These are phyloP conservation scores for Cnidoscolus chayamansa DNA, from an alignment of 441 rosid genomes.

Conservation along the genomic window DNA sequence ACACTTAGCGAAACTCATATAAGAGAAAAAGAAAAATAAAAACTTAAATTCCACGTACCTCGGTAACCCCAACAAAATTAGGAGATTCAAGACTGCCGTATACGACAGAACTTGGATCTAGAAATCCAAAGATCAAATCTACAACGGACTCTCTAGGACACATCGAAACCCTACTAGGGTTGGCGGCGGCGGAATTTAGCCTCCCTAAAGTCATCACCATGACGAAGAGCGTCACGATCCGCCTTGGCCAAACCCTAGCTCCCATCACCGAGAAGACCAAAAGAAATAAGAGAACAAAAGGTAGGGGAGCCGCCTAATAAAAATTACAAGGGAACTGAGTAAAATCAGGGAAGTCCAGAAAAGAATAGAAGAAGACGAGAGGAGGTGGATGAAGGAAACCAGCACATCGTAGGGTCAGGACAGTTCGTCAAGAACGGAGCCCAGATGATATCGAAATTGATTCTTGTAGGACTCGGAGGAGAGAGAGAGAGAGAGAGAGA, in stretches of 20 bases:
- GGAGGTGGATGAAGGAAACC: neutral
- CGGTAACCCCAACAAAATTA: constrained; percentile 44
- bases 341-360: neutral
- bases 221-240: constrained; percentile 31
- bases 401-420: neutral
- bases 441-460: neutral
- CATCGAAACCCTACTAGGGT: constrained; percentile 35
- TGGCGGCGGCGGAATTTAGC: constrained; percentile 26
- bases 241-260: constrained; percentile 45
- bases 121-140: constrained; percentile 54
- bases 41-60: constrained; percentile 40
- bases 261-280: constrained; percentile 18
- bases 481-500: too few species aligned
- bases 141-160: constrained; percentile 40
- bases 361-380: neutral
- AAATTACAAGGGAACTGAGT: neutral
- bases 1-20: neutral
- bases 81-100: constrained; percentile 28
- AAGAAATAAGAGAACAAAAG: neutral
- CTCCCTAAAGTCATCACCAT: constrained; percentile 32
- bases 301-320: neutral
- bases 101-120: constrained; percentile 38
- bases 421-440: neutral
- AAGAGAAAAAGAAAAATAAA: neutral
- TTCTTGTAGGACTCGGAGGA: neutral